phyloP scores from a whole-genome alignment of 352 stramenopile genomes.

The Ophiocytium majus region DNA sequence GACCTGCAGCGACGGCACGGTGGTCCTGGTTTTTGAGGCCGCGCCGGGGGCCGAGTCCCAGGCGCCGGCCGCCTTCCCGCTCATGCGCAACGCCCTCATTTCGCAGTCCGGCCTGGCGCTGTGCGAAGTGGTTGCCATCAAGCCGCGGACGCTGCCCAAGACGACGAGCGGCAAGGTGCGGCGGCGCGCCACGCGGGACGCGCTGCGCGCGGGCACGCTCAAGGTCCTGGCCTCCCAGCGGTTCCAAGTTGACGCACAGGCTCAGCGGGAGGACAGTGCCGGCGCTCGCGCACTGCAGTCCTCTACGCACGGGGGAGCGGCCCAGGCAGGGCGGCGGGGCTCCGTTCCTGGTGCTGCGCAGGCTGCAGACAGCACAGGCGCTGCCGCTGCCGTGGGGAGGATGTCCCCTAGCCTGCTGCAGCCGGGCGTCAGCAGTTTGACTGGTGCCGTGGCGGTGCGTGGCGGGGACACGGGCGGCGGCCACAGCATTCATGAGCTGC shows the following conservation, averaged over 20 bases:
- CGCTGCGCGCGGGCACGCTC: constrained; percentile 32
- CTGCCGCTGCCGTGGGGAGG: neutral
- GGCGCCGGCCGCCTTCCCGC: neutral
- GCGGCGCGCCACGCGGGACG: constrained; percentile 40
- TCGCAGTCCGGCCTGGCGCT: neutral
- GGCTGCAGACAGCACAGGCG: neutral
- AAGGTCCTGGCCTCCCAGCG: constrained; percentile 30
- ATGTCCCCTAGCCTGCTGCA: too few relatives aligned
- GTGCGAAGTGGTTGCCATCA: constrained; percentile 33
- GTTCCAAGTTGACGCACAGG: neutral
- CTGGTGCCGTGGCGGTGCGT: neutral
- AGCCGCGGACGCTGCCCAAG: constrained; percentile 54
- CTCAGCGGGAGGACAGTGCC: neutral
- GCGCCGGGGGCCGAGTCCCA: neutral
- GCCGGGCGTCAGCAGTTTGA: neutral
- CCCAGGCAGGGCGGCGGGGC: too few relatives aligned
- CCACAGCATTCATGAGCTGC: too few relatives aligned
- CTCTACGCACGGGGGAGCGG: too few relatives aligned
- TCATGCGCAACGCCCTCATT: neutral
- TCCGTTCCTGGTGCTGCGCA: too few relatives aligned
- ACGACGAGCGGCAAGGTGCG: constrained; percentile 56
- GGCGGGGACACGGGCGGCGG: too few relatives aligned
- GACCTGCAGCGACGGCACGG: constrained; percentile 31
- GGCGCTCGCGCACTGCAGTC: too few relatives aligned
- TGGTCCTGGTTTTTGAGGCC: constrained; percentile 42